Conservation (phyloP, 2,329 filamentous ascomycete genomes). For the Paraconiothyrium brasiliense region DNA sequence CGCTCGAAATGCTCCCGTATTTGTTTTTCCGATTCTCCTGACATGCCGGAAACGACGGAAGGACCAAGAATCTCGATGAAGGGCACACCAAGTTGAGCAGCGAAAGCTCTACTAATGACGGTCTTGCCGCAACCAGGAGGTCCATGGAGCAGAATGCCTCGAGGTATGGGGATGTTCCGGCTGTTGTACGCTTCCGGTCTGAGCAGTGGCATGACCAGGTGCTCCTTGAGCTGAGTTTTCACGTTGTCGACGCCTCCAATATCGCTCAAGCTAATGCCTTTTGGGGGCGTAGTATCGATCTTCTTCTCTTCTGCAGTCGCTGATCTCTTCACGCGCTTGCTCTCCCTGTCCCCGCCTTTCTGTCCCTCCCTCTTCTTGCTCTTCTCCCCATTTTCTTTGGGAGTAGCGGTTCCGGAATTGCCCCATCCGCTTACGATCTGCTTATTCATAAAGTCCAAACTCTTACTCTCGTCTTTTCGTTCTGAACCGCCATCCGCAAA, state of each 20-base stretch:
- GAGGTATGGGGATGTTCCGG: constrained; percentile 73
- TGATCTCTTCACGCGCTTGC: constrained; percentile 69
- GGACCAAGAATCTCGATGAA: constrained; percentile 86
- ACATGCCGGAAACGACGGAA: constrained; percentile 85
- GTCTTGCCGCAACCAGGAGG: constrained; percentile 90
- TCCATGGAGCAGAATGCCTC: constrained; percentile 81
- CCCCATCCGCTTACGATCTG: constrained; percentile 69
- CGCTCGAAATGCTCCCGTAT: constrained; percentile 87
- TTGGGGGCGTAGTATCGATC: constrained; percentile 71
- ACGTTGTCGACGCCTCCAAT: constrained; percentile 80
- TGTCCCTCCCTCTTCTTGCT: constrained; percentile 55
- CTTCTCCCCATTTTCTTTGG: constrained; percentile 41
- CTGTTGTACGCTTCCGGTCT: constrained; percentile 71
- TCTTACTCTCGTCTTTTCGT: constrained; percentile 30
- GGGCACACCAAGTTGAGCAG: constrained; percentile 76
- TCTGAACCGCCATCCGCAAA: constrained; percentile 37
- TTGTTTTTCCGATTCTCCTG: constrained; percentile 87
- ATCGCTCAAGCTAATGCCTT: constrained; percentile 73
- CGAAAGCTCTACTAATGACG: constrained; percentile 81
- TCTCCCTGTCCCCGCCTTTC: constrained; percentile 70
- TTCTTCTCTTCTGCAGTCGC: constrained; percentile 51
- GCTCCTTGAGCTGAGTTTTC: constrained; percentile 73
- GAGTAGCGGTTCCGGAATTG: constrained; percentile 36
- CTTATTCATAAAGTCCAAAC: constrained; percentile 70
- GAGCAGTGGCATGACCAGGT: constrained; percentile 77